Conservation (phyloP, 2,329 filamentous ascomycete species). For the Seiridium cupressi region DNA sequence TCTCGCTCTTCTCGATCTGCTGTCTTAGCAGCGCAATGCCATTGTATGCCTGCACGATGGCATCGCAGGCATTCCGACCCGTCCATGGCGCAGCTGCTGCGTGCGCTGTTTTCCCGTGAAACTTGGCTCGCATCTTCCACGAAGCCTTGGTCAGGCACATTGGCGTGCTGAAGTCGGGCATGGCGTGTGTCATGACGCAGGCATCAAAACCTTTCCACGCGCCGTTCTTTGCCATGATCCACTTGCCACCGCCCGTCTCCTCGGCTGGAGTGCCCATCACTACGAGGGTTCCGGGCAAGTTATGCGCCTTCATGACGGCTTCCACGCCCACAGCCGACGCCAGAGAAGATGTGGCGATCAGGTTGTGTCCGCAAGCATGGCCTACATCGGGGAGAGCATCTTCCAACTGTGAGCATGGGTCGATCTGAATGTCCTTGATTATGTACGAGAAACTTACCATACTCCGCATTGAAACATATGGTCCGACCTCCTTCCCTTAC, state of each 20-base stretch:
- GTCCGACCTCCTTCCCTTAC: background rate
- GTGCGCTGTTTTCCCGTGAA: conserved; percentile 29
- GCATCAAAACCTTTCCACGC: conserved; percentile 5
- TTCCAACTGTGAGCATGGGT: background rate
- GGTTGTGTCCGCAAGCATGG: conserved; percentile 44
- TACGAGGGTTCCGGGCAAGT: background rate
- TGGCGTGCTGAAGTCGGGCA: background rate
- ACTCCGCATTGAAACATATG: background rate
- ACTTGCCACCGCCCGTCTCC: conserved; percentile 4
- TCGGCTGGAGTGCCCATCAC: conserved; percentile 4
- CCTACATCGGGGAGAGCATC: conserved; percentile 46
- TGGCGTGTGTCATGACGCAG: conserved; percentile 5
- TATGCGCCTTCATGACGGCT: conserved; percentile 25
- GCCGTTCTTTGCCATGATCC: conserved; percentile 6
- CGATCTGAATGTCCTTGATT: background rate
- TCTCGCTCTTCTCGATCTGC: conserved; percentile 16
- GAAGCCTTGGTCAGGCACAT: conserved; percentile 2
- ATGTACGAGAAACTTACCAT: background rate
- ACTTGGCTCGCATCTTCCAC: conserved; percentile 11
- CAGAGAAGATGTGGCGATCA: conserved; percentile 39
- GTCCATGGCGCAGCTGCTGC: conserved; percentile 35
- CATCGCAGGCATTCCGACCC: conserved; percentile 38
- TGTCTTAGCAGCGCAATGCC: conserved; percentile 28
- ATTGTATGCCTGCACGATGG: conserved; percentile 32
- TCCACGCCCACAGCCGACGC: conserved; percentile 38